These are phyloP conservation scores for Claviceps fusiformis DNA, from an alignment of 2,329 filamentous ascomycete species.

Conservation along the genomic window DNA sequence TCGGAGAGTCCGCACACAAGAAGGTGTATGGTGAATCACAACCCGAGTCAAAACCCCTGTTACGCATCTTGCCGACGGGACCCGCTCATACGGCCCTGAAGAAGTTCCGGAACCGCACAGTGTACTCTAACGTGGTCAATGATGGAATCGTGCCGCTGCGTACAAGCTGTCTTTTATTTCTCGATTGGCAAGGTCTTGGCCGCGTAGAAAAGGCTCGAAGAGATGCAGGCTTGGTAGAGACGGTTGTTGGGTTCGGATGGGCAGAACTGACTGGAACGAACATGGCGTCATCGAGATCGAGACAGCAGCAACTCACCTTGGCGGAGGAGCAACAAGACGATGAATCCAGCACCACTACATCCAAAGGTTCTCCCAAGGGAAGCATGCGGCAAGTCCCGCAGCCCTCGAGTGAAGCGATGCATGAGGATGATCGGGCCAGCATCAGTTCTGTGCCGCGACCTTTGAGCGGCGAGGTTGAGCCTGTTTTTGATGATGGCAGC, in stretches of 20 bases:
- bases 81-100: slow-evolving; percentile 77
- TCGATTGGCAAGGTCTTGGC: slow-evolving; percentile 90
- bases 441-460: slow-evolving; percentile 30
- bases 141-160: slow-evolving; percentile 91
- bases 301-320: slow-evolving; percentile 27
- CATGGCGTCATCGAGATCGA: slow-evolving; percentile 31
- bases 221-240: slow-evolving; percentile 85
- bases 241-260: slow-evolving; percentile 88
- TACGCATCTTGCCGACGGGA: slow-evolving; percentile 80
- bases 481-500: slow-evolving; percentile 14
- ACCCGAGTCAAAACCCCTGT: slow-evolving; percentile 73
- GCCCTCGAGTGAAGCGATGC: slow-evolving; percentile 49
- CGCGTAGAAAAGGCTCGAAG: slow-evolving; percentile 87
- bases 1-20: slow-evolving; percentile 54
- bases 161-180: slow-evolving; percentile 88
- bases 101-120: slow-evolving; percentile 78
- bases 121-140: slow-evolving; percentile 96
- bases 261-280: slow-evolving; percentile 74
- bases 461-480: slow-evolving; percentile 15
- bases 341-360: slow-evolving; percentile 22
- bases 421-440: slow-evolving; percentile 52
- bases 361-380: slow-evolving; percentile 10
- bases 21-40: slow-evolving; percentile 46
- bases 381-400: slow-evolving; percentile 52
- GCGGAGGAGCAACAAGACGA: slow-evolving; percentile 15